Evolutionary conservation across 2,329 filamentous ascomycete genomes (phyloP), one percentile per base, ranked within the genome.

Genomic region (Xylariales sp.): DNA sequence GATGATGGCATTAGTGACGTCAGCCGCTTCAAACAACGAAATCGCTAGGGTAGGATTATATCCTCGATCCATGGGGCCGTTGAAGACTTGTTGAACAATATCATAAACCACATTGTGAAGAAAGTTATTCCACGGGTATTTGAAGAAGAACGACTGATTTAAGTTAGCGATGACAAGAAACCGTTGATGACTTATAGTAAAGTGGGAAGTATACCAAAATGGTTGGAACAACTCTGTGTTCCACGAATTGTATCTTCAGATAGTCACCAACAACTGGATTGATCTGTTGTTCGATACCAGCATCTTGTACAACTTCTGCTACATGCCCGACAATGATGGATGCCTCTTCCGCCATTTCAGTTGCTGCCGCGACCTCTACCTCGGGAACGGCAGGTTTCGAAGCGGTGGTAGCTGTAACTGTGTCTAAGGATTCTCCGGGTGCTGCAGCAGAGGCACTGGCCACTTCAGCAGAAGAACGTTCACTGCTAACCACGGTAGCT

Each of bases 41-140:
- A 96, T 84, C 11, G 93, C 91, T 36, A 98, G 70, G 33, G 81
- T 83, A 10, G 88, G 83, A 62, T 98, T 98, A 66, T 85, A 96
- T 19, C 93, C 90, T 43, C 89, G 85, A 51, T 97, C 91, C 86
- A 98, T 95, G 1, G 89, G 89, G 7, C 93, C 93, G 57, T 98
- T 98, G 63, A 98, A 97, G 1, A 98, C 93, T 67, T 98, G 93
- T 61, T 98, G 93, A 29, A 98, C 88, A 55, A 98, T 90, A 60
- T 98, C 93, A 59, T 98, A 98, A 33, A 98, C 93, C 29, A 98
- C 93, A 56, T 98, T 98, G 65, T 98, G 93, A 30, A 98, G 75
- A 57, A 98, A 98, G 61, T 98, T 98, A 64, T 98, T 98, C 93
- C 93, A 98, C 1, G 93, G 91, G 55, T 97, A 98, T 42, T 85